Percentiles rank a stretch among this genome's conserved stretches.
Conservation (phyloP, 2,329 filamentous ascomycete genomes). For the Botrytis byssoidea region DNA sequence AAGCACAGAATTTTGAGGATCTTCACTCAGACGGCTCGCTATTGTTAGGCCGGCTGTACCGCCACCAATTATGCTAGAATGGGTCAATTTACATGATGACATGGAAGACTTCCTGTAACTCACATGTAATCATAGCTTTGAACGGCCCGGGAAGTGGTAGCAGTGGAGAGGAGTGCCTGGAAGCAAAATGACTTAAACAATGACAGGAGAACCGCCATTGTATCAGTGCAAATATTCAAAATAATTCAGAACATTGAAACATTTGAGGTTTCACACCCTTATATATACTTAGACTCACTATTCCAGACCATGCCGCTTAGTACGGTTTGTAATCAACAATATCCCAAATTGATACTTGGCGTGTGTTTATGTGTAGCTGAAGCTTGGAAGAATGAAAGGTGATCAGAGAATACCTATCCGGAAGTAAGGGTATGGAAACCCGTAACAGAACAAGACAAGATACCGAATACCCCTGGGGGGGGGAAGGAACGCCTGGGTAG, state of each 20-base stretch:
- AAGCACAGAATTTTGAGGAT: slow-evolving; percentile 19
- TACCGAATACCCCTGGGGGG: no score
- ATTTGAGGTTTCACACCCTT: neutral
- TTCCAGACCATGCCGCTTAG: no score
- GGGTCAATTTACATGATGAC: neutral
- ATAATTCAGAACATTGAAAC: neutral
- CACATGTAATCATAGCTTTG: slow-evolving; percentile 14
- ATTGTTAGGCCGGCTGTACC: slow-evolving; percentile 19
- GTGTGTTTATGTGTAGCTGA: neutral
- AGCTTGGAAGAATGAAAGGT: neutral
- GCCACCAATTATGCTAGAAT: slow-evolving; percentile 3
- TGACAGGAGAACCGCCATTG: neutral
- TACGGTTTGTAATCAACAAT: neutral
- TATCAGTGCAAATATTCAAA: neutral
- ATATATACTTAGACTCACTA: neutral
- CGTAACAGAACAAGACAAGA: neutral
- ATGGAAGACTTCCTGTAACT: neutral
- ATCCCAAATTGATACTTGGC: neutral
- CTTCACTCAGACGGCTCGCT: slow-evolving; percentile 23
- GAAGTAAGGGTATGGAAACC: neutral
- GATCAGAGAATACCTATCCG: neutral
- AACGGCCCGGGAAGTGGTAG: neutral
- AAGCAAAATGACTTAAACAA: neutral
- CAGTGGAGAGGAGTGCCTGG: slow-evolving; percentile 1
- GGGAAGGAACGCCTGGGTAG: neutral